Evolutionary conservation across 75 land plant genomes (phyloP).

Genomic region (Picea sitchensis): DNA sequence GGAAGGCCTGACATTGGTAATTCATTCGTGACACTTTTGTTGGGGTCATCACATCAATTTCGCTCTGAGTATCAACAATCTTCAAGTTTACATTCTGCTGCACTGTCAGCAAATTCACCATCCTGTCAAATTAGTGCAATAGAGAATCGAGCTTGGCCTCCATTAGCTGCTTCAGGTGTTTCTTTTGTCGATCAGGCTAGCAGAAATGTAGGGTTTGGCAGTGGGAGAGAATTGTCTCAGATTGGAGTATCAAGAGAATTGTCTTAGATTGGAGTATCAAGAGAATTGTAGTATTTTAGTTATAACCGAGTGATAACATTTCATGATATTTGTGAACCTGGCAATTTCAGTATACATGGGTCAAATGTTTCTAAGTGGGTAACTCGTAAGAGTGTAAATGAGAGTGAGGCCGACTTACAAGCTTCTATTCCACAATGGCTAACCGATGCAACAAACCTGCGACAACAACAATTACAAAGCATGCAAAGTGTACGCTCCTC

Average conservation of each 20-base stretch:
- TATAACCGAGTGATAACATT: conserved; percentile 8
- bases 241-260: background rate
- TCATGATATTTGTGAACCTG: conserved; percentile 19
- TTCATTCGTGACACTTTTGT: conserved; percentile 53
- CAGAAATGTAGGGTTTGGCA: conserved; percentile 15
- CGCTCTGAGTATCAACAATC: conserved; percentile 26
- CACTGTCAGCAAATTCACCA: conserved; percentile 15
- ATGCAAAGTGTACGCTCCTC: background rate
- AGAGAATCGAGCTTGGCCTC: conserved; percentile 23
- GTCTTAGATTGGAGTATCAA: conserved; percentile 16
- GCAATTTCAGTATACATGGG: conserved; percentile 13
- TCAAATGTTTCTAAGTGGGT: conserved; percentile 14
- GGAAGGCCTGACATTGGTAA: conserved; percentile 29
- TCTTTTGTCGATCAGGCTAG: background rate
- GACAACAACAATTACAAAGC: conserved; percentile 16
- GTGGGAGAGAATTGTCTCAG: background rate
- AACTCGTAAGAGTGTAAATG: conserved; percentile 8
- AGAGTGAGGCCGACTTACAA: conserved; percentile 21
- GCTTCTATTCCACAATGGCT: conserved; percentile 22
- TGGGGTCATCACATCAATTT: conserved; percentile 32
- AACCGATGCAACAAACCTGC: conserved; percentile 10
- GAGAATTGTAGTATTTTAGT: conserved; percentile 6
- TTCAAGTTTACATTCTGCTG: conserved; percentile 14
- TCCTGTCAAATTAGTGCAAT: conserved; percentile 10
- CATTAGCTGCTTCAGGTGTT: conserved; percentile 8